These are phyloP conservation scores for Kodamaea sagamina DNA, from an alignment of 805 yeast genomes.

Conservation along the genomic window DNA sequence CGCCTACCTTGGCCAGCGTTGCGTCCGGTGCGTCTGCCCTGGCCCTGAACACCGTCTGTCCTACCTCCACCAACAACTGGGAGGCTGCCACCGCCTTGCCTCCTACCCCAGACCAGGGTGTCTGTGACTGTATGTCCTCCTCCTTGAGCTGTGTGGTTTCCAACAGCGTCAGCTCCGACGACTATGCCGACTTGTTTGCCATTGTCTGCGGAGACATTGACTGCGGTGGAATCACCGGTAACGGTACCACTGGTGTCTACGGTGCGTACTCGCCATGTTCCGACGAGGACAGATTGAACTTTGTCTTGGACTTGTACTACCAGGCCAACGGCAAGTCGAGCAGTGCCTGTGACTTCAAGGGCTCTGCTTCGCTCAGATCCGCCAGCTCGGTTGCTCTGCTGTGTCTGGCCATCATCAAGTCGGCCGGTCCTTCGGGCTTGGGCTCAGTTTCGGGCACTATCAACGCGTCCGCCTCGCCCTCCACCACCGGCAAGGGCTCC, in stretches of 20 bases:
- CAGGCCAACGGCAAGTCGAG: constrained; percentile 24
- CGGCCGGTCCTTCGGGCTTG: constrained; percentile 72
- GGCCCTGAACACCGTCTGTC: constrained; percentile 36
- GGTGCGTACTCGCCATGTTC: constrained; percentile 45
- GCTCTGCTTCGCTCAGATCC: constrained; percentile 47
- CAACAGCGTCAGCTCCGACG: constrained; percentile 27
- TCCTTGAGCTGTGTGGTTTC: constrained; percentile 40
- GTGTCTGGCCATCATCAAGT: constrained; percentile 57
- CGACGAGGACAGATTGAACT: constrained; percentile 38
- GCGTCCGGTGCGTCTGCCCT: constrained; percentile 26
- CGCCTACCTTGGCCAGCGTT: constrained; percentile 49
- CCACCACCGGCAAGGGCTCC: constrained; percentile 28
- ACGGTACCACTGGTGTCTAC: constrained; percentile 42
- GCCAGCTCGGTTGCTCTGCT: constrained; percentile 45
- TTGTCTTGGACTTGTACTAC: constrained; percentile 43
- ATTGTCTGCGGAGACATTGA: constrained; percentile 35
- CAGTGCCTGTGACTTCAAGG: constrained; percentile 41
- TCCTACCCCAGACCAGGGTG: constrained; percentile 42
- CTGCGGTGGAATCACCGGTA: constrained; percentile 40
- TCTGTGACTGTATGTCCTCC: constrained; percentile 39
- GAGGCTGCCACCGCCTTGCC: constrained; percentile 42
- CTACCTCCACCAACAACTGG: constrained; percentile 37
- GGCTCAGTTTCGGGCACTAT: constrained; percentile 50
- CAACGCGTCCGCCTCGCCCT: constrained; percentile 28
- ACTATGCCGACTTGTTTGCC: constrained; percentile 37